phyloP scores from a whole-genome alignment of 2,329 filamentous ascomycete genomes.

The Neofusicoccum cordaticola region DNA sequence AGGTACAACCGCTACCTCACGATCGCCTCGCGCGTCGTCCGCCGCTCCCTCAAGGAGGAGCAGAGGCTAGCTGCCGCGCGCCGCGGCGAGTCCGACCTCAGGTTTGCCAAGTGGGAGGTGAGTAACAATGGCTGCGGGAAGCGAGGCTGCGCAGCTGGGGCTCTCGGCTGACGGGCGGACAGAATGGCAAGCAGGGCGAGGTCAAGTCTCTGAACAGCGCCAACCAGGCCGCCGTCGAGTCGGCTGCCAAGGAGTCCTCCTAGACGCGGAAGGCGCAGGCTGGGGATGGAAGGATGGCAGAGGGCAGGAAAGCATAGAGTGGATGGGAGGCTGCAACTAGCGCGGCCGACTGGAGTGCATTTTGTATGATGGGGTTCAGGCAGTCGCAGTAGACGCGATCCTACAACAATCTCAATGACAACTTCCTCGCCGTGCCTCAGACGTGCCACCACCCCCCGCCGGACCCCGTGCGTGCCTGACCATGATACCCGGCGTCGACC shows the following conservation, averaged over 20 bases:
- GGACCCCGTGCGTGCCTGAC: background rate
- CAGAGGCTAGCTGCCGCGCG: slow-evolving; percentile 84
- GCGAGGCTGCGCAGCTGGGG: slow-evolving; percentile 21
- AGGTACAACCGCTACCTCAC: slow-evolving; percentile 99
- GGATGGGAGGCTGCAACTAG: slow-evolving; percentile 15
- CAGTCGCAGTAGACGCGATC: slow-evolving; percentile 15
- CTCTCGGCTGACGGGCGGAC: slow-evolving; percentile 29
- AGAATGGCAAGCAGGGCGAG: slow-evolving; percentile 97
- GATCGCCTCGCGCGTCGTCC: slow-evolving; percentile 89
- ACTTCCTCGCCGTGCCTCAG: slow-evolving; percentile 13
- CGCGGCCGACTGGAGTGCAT: slow-evolving; percentile 17
- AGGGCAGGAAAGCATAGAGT: background rate
- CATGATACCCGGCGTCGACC: slow-evolving; percentile 15
- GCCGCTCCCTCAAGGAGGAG: slow-evolving; percentile 95
- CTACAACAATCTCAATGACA: slow-evolving; percentile 18
- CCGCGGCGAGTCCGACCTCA: slow-evolving; percentile 83
- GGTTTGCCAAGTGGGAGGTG: slow-evolving; percentile 95
- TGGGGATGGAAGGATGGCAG: background rate
- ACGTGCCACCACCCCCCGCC: slow-evolving; percentile 10
- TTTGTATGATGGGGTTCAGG: slow-evolving; percentile 18
- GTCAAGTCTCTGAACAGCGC: slow-evolving; percentile 65
- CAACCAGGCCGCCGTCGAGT: slow-evolving; percentile 45
- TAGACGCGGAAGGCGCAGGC: slow-evolving; percentile 22
- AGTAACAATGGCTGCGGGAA: slow-evolving; percentile 43
- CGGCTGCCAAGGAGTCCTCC: slow-evolving; percentile 45